These are phyloP conservation scores for Pleurotus djamor DNA, from an alignment of 768 basidiomycete genomes.

Conservation along the genomic window DNA sequence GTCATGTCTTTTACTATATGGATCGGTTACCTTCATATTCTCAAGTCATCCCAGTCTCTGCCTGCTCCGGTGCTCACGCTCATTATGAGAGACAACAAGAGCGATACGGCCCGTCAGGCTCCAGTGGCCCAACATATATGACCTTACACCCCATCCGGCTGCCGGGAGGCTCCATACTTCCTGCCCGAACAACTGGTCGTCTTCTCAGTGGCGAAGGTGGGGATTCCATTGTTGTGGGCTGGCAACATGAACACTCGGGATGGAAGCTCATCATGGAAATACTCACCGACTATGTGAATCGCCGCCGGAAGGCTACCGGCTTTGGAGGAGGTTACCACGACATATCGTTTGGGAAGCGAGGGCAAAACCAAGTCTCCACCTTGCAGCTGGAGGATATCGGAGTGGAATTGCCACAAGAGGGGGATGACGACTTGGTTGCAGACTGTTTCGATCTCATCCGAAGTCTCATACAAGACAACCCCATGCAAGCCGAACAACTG, in stretches of 20 bases:
- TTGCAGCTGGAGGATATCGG: constrained; percentile 68
- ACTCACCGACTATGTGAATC: constrained; percentile 71
- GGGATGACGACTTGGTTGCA: constrained; percentile 64
- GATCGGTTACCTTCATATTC: constrained; percentile 70
- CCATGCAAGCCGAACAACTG: constrained; percentile 58
- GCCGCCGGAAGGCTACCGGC: constrained; percentile 39
- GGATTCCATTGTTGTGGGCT: constrained; percentile 69
- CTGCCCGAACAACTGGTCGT: constrained; percentile 62
- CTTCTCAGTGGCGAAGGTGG: constrained; percentile 72
- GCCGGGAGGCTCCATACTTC: constrained; percentile 75
- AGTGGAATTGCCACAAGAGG: constrained; percentile 60
- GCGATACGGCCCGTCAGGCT: constrained; percentile 49
- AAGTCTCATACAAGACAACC: constrained; percentile 71
- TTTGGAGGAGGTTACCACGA: constrained; percentile 44
- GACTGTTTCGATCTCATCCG: constrained; percentile 80
- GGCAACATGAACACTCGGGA: constrained; percentile 82
- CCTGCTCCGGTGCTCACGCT: constrained; percentile 66
- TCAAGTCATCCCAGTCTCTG: constrained; percentile 62
- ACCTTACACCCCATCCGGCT: constrained; percentile 68
- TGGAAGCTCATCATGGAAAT: constrained; percentile 88
- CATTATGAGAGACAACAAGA: constrained; percentile 69
- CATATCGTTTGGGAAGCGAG: constrained; percentile 50
- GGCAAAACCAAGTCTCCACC: constrained; percentile 32
- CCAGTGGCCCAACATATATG: constrained; percentile 54
- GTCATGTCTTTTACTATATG: constrained; percentile 77